Base-by-base conservation (phyloP, 345 rosid genomes). In the Bruguiera parviflora region DNA sequence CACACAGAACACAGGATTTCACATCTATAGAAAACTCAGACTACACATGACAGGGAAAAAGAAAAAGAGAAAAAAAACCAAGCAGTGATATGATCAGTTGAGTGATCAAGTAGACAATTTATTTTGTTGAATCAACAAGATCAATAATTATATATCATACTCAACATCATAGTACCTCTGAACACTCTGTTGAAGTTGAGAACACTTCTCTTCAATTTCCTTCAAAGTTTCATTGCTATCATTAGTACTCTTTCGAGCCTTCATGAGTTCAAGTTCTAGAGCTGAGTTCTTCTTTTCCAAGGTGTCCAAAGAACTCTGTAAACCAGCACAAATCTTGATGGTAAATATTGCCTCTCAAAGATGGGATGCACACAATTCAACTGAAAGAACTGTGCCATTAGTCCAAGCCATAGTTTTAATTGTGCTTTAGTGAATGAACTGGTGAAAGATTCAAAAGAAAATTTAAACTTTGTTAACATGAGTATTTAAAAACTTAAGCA, bases 121-220 rank as follows among this genome's bases (percentile, higher is more conserved):
- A 27, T 46, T 57, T 47, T 10, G 27, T 53, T 16, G 10, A 31
- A 58, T 64, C 25, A 51, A 72, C 7, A n/a, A 56, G 49, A 29
- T 28, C 29, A 20, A 43, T 51, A 6, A 18, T 37, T 24, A 52
- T 46, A 29, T 32, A 52, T 8, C 63, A 46, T 31, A 19, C 43
- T 29, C 47, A 59, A 62, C 62, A 33, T 2, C 49, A 31, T 6
- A 67, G 25, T 72, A 94, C 97, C 98, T 87, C 66, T 80, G 79
- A 69, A 89, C 81, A 79, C 74, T 88, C 72, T 80, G 87, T 73
- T 86, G 95, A 72, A 94, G 82, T 75, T 82, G 84, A 77, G 83
- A 80, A 78, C 90, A 87, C 76, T 77, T 88, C 68, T 75, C 80
- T 71, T 94, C 96, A 73, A 87, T 77, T 76, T 85, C 92, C 71